These are phyloP conservation scores for Trichothecium sympodiale DNA, from an alignment of 2,329 filamentous ascomycete species.

Conservation along the genomic window DNA sequence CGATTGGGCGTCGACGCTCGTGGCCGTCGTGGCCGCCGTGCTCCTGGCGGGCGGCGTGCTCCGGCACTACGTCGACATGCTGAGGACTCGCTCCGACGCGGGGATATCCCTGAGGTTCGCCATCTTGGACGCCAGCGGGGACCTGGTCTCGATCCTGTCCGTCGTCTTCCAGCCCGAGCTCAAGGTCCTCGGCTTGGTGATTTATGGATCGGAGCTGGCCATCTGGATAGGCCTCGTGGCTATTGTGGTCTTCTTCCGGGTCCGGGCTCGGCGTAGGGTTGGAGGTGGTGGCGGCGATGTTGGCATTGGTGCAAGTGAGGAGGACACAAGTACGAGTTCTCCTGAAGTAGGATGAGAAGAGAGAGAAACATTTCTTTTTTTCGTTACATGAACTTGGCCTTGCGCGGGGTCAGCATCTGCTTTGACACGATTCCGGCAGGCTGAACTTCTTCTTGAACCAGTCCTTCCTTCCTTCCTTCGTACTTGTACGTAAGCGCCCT, in stretches of 20 bases:
- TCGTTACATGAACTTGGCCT: too few species aligned
- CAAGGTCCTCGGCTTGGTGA: slow-evolving; percentile 52
- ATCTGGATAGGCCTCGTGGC: slow-evolving; percentile 46
- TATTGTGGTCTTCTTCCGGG: not conserved
- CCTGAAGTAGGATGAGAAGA: too few species aligned
- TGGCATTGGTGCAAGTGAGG: too few species aligned
- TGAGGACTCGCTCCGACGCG: slow-evolving; percentile 50
- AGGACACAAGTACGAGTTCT: too few species aligned
- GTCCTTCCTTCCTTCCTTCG: too few species aligned
- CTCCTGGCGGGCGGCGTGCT: slow-evolving; percentile 56
- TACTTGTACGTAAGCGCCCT: too few species aligned
- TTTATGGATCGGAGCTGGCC: slow-evolving; percentile 54
- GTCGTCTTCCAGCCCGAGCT: slow-evolving; percentile 49
- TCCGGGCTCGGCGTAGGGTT: too few species aligned
- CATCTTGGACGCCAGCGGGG: slow-evolving; percentile 56
- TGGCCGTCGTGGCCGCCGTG: slow-evolving; percentile 54
- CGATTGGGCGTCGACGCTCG: slow-evolving; percentile 53
- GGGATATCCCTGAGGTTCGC: slow-evolving; percentile 66
- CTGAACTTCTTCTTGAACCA: too few species aligned
- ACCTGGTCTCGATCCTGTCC: slow-evolving; percentile 55
- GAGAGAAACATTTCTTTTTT: too few species aligned
- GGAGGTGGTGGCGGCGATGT: too few species aligned
- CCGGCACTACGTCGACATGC: slow-evolving; percentile 61
- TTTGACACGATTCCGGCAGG: too few species aligned
- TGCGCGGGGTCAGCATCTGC: too few species aligned